Conservation (phyloP, 2,329 filamentous ascomycete genomes). For the Blastomyces emzantsi region DNA sequence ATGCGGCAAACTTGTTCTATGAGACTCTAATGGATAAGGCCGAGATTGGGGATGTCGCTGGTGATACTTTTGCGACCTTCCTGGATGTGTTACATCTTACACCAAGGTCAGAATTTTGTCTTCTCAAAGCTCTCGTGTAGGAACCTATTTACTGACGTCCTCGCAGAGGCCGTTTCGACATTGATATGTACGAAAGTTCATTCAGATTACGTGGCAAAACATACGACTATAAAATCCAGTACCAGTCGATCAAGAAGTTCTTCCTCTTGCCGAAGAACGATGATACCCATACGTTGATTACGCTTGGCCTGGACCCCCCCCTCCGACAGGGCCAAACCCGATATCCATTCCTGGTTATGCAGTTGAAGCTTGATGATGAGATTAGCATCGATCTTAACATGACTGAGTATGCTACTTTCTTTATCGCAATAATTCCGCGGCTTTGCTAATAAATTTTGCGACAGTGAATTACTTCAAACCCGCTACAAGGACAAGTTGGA, state of each 20-base stretch:
- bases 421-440: not conserved
- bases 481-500: constrained; percentile 87
- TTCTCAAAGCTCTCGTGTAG: not conserved
- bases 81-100: constrained; percentile 94
- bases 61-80: constrained; percentile 96
- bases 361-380: constrained; percentile 96
- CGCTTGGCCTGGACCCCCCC: constrained; percentile 87
- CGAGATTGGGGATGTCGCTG: constrained; percentile 97
- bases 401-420: constrained; percentile 51
- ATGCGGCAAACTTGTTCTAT: constrained; percentile 94
- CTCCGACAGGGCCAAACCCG: constrained; percentile 94
- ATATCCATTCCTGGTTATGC: constrained; percentile 98
- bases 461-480: constrained; percentile 61
- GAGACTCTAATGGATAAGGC: constrained; percentile 97
- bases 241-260: constrained; percentile 96
- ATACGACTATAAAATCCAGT: constrained; percentile 99
- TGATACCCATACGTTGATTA: constrained; percentile 89
- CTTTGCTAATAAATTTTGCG: not conserved
- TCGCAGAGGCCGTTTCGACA: constrained; percentile 90
- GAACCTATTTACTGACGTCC: constrained; percentile 12
- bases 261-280: constrained; percentile 99
- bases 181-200: constrained; percentile 98
- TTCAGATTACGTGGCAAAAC: constrained; percentile 97
- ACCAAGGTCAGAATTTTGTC: constrained; percentile 56
- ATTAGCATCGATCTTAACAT: constrained; percentile 95